Evolutionary conservation across 208 protist genomes (phyloP), one percentile per base, ranked within the genome.

Genomic region (Leishmania martiniquensis): DNA sequence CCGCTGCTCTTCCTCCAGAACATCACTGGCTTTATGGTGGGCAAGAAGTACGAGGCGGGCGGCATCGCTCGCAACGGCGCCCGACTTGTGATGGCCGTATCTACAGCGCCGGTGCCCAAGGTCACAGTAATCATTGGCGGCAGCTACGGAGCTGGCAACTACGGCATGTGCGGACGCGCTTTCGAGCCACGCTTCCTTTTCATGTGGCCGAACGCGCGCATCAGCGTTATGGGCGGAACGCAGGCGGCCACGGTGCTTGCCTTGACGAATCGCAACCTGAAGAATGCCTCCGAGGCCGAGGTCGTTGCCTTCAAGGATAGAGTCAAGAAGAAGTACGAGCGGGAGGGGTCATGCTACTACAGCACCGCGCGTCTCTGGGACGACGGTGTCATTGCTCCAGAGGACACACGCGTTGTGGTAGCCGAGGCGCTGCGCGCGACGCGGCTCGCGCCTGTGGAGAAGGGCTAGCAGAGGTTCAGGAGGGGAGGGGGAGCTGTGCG

Each of bases 31-130:
- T 97, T 97, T 34, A 97, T 97, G 93, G 90, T 96, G 29, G 96
- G 96, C 22, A 93, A 93, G 67, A 84, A 92, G 67, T 98, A 98
- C 80, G 98, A 99, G 85, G 79, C 84, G 55, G 92, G 89, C 68
- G 98, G 98, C 79, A 99, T 99, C 71, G 97, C 97, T n/a, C 99
- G 99, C 81, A 84, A 99, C 87, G 98, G 98, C 20, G 98, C 98
- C 0, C 99, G 99, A 79, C 84, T 99, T 63, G 98, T 99, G 5
- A 99, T 81, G 34, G 98, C 98, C 1, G 98, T 99, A 5, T 87
- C 97, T 13, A 95, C 91, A 65, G 91, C 96, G 2, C 88, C 87
- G 9, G 98, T 99, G 52, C 98, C 98, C 37, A 99, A 99, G 85
- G 91, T 99, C 63, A 99, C 98, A 6, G 81, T 99, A 12, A 76